phyloP scores from a whole-genome alignment of 768 basidiomycete species.

The Suillus weaverae region DNA sequence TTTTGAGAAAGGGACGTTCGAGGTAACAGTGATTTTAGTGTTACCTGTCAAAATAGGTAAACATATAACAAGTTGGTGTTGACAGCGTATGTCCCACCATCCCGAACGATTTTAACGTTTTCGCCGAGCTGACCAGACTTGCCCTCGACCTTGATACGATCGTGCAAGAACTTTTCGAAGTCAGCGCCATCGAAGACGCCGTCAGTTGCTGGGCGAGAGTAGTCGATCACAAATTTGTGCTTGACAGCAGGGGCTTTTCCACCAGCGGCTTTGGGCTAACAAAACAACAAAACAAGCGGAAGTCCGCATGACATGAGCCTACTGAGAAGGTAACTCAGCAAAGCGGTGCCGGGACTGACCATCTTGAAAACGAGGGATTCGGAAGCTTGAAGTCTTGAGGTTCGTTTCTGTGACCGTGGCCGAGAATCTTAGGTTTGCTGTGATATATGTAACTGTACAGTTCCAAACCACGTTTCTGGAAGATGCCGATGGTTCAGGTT shows the following conservation, averaged over 20 bases:
- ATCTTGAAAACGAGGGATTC: slow-evolving; percentile 44
- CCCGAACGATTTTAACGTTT: slow-evolving; percentile 79
- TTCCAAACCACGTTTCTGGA: slow-evolving; percentile 23
- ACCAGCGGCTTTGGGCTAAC: slow-evolving; percentile 59
- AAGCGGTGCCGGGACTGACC: slow-evolving; percentile 79
- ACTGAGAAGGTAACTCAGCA: slow-evolving; percentile 93
- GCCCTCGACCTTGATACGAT: slow-evolving; percentile 91
- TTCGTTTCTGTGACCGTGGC: slow-evolving; percentile 2
- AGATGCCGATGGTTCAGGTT: slow-evolving; percentile 7
- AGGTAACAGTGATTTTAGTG: slow-evolving; percentile 82
- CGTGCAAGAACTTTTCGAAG: slow-evolving; percentile 88
- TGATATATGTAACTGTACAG: slow-evolving; percentile 52
- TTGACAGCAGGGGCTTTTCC: slow-evolving; percentile 55
- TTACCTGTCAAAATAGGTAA: slow-evolving; percentile 46
- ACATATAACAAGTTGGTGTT: slow-evolving; percentile 5
- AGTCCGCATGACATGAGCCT: slow-evolving; percentile 61
- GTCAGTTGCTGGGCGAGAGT: slow-evolving; percentile 75
- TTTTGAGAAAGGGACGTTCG: slow-evolving; percentile 91
- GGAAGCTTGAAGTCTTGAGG: slow-evolving; percentile 31
- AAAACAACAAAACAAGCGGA: slow-evolving; percentile 28
- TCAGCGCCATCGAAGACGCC: slow-evolving; percentile 61
- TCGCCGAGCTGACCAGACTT: slow-evolving; percentile 93
- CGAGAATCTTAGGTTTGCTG: slow-evolving; percentile 20
- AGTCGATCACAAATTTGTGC: slow-evolving; percentile 85
- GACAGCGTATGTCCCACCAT: slow-evolving; percentile 52